Evolutionary conservation across 225 moss, liverwort and hornwort genomes (phyloP).

Genomic region (Straminergon stramineum): DNA sequence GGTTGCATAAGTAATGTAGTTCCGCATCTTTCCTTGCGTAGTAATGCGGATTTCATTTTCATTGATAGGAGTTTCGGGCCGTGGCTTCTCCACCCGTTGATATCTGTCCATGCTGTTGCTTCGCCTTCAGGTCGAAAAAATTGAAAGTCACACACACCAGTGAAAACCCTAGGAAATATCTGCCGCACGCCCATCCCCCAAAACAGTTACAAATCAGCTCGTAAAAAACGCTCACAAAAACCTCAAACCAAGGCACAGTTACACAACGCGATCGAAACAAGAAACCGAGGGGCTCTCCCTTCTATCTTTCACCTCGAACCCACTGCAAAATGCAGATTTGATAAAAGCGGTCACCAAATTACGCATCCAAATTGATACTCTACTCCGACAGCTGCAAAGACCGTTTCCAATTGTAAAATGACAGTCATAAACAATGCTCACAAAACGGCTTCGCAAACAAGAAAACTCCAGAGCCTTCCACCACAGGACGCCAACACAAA

Average conservation of each 20-base stretch:
- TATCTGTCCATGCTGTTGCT: slow-evolving; percentile 78
- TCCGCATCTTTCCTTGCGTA: slow-evolving; percentile 99
- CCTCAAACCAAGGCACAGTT: neutral
- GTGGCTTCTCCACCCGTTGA: slow-evolving; percentile 98
- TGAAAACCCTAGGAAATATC: slow-evolving; percentile 4
- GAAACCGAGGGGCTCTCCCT: neutral
- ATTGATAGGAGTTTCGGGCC: slow-evolving; percentile 95
- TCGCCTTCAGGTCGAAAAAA: slow-evolving; percentile 6
- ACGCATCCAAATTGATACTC: neutral
- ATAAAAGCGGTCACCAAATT: neutral
- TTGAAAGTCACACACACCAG: neutral
- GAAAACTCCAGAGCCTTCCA: neutral
- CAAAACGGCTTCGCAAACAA: neutral
- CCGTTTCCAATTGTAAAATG: neutral
- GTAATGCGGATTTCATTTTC: slow-evolving; percentile 99
- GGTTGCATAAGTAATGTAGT: slow-evolving; percentile 99
- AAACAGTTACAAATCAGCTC: slow-evolving; percentile 8
- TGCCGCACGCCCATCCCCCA: neutral
- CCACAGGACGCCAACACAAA: neutral
- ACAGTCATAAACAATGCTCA: neutral
- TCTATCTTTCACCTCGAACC: neutral
- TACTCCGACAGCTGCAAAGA: neutral
- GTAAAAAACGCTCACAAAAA: neutral
- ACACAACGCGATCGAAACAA: neutral
- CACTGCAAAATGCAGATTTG: neutral